Evolutionary conservation across 352 stramenopile genomes (phyloP).

Genomic region (Phytophthora nicotianae): DNA sequence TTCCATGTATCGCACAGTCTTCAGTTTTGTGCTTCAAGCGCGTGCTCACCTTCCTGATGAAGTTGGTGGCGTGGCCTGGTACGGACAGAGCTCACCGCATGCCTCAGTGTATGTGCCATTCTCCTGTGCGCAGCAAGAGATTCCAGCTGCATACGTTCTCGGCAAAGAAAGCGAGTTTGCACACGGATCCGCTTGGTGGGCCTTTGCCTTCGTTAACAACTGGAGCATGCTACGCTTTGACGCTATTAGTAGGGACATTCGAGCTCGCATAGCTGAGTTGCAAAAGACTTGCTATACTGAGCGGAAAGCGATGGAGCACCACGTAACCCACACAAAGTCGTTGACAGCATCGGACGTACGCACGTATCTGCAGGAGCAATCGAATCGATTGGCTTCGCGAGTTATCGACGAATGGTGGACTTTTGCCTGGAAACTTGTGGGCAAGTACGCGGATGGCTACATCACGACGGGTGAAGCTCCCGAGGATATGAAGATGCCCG

Average conservation of each 20-base stretch:
- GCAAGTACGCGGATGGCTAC: constrained; percentile 80
- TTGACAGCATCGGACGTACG: constrained; percentile 18
- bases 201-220: constrained; percentile 89
- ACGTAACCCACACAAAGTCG: constrained; percentile 21
- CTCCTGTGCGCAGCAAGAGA: constrained; percentile 55
- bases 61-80: constrained; percentile 70
- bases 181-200: constrained; percentile 75
- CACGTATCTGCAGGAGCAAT: constrained; percentile 44
- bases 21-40: constrained; percentile 82
- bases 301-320: constrained; percentile 29
- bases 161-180: constrained; percentile 81
- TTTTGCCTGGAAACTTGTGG: constrained; percentile 72
- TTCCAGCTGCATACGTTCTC: constrained; percentile 58
- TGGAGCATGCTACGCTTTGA: constrained; percentile 86
- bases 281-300: constrained; percentile 49
- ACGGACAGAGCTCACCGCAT: constrained; percentile 68
- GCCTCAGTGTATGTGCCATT: constrained; percentile 80
- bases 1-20: constrained; percentile 91
- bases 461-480: constrained; percentile 69
- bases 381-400: constrained; percentile 56
- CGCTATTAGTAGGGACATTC: constrained; percentile 71
- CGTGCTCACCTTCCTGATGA: constrained; percentile 48
- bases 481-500: constrained; percentile 56
- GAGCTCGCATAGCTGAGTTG: constrained; percentile 38
- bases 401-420: constrained; percentile 75